These are phyloP conservation scores for Apophysomyces ossiformis DNA, from an alignment of 371 early-diverging fungal genomes.

Conservation along the genomic window DNA sequence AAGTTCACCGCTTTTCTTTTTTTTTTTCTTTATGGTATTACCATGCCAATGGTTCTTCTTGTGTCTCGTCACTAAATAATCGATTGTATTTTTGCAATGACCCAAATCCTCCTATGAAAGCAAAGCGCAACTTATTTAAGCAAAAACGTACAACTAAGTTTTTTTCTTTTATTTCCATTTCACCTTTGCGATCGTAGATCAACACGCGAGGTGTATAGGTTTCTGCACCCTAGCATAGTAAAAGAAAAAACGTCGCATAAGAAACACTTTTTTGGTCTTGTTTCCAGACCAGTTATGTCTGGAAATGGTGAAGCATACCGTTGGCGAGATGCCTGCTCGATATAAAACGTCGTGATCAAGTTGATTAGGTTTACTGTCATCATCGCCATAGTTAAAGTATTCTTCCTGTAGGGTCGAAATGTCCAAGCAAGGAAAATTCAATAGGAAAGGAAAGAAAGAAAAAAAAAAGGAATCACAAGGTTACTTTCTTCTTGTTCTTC, in stretches of 20 bases:
- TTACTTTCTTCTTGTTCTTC: conserved; percentile 10
- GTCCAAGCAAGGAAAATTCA: too few species aligned
- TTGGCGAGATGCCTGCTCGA: conserved; percentile 48
- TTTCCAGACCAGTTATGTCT: too few species aligned
- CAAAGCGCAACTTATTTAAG: neutral
- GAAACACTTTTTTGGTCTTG: too few species aligned
- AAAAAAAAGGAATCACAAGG: neutral
- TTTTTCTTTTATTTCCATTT: neutral
- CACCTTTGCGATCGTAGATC: conserved; percentile 78
- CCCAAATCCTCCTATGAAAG: conserved; percentile 67
- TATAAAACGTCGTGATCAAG: conserved; percentile 64
- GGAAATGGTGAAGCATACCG: conserved; percentile 23
- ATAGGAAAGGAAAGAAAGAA: too few species aligned
- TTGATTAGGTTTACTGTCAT: conserved; percentile 29
- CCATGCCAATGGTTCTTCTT: conserved; percentile 33
- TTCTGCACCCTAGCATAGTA: conserved; percentile 53
- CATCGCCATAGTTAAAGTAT: conserved; percentile 45
- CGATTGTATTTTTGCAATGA: conserved; percentile 69
- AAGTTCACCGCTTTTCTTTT: neutral
- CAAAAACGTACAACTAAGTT: neutral
- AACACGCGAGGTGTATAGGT: conserved; percentile 82
- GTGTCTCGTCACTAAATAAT: conserved; percentile 51
- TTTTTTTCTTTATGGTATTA: conserved; percentile 15
- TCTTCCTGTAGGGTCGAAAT: conserved; percentile 37
- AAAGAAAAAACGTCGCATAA: too few species aligned